These are phyloP conservation scores for Hyparrhenia diplandra DNA, from an alignment of 176 grass and related monocot genomes.

Conservation along the genomic window DNA sequence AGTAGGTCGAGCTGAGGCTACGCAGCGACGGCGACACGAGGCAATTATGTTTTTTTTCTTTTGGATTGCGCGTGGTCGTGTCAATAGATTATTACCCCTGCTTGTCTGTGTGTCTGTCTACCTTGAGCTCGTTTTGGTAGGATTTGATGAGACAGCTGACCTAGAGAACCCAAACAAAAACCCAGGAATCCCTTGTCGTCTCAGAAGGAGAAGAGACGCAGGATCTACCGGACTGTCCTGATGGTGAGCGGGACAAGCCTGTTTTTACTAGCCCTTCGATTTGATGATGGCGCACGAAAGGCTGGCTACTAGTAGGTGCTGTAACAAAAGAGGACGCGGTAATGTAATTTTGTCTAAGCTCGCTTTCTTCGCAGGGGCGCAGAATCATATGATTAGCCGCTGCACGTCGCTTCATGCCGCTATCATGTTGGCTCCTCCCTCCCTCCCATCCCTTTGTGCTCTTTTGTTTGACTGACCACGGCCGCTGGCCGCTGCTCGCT, in stretches of 20 bases:
- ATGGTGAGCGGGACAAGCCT: not conserved
- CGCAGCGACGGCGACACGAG: not conserved
- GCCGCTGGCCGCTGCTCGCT: not conserved
- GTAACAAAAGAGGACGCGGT: not conserved
- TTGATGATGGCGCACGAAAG: not conserved
- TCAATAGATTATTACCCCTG: not conserved
- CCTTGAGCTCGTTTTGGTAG: not conserved
- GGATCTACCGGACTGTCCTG: not conserved
- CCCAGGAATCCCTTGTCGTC: not conserved
- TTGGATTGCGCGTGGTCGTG: not conserved
- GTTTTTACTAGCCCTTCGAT: not conserved
- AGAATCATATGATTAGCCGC: slow-evolving; percentile 25
- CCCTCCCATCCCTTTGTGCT: not conserved
- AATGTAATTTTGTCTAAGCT: not conserved
- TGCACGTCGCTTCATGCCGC: slow-evolving; percentile 30
- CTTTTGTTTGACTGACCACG: not conserved
- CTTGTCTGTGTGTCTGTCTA: too few relatives aligned
- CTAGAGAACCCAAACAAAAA: not conserved
- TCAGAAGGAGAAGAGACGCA: not conserved
- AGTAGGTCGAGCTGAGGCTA: not conserved
- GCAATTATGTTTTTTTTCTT: not conserved
- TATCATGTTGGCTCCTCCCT: slow-evolving; percentile 29
- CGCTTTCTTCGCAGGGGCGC: not conserved
- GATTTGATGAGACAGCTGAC: slow-evolving; percentile 33
- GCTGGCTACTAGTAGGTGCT: not conserved